Percentiles rank a stretch among this genome's conserved stretches.
These are phyloP conservation scores for Claviceps sorghi DNA, from an alignment of 2,329 filamentous ascomycete species.

Conservation along the genomic window DNA sequence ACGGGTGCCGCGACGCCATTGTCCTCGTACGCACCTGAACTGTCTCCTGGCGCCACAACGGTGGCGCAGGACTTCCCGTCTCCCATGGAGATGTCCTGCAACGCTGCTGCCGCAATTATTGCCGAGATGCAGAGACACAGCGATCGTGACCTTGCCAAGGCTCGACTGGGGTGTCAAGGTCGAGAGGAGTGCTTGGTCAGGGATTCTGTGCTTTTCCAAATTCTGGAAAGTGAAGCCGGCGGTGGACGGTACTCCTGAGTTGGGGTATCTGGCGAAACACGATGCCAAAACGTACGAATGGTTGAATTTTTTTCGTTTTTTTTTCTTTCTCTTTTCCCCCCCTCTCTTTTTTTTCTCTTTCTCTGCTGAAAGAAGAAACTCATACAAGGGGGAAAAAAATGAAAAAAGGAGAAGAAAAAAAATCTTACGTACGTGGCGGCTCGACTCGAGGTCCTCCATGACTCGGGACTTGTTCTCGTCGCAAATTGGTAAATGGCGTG, in stretches of 20 bases:
- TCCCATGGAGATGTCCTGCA: slow-evolving; percentile 21
- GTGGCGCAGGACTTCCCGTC: slow-evolving; percentile 10
- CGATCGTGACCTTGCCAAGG: slow-evolving; percentile 14
- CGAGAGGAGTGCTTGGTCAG: slow-evolving; percentile 18
- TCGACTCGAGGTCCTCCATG: not conserved
- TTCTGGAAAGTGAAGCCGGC: slow-evolving; percentile 15
- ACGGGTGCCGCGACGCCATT: slow-evolving; percentile 11
- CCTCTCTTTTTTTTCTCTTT: not conserved
- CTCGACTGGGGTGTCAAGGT: slow-evolving; percentile 16
- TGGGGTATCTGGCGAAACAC: not conserved
- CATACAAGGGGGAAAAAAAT: too few species aligned
- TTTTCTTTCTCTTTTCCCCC: not conserved
- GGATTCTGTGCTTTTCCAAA: slow-evolving; percentile 20
- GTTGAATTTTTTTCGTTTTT: not conserved
- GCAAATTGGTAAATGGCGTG: too few species aligned
- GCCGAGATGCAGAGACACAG: slow-evolving; percentile 24
- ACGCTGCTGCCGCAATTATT: slow-evolving; percentile 22
- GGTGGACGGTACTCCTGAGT: slow-evolving; percentile 3
- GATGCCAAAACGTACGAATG: not conserved
- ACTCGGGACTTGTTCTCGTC: too few species aligned
- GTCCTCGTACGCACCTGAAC: slow-evolving; percentile 6
- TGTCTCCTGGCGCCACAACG: slow-evolving; percentile 6
- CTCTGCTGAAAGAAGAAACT: too few species aligned
- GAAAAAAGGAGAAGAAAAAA: not conserved
- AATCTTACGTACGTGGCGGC: not conserved